A percentile compares a stretch with the other conserved stretches of the same genome.
Conservation (phyloP, 148 eudicot genomes). For the Camellia granthamiana region DNA sequence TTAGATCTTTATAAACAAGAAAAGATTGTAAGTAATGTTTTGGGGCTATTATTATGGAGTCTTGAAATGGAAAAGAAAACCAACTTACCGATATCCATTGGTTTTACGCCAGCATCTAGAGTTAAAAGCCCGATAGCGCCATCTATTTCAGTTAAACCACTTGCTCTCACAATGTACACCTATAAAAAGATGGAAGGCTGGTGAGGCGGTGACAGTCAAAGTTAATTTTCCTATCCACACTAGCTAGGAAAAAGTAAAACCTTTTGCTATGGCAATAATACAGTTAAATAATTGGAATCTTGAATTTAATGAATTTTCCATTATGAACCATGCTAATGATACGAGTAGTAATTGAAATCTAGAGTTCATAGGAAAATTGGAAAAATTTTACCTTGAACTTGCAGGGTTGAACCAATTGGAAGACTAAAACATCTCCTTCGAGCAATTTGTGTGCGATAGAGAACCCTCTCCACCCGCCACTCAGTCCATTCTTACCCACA, state of each 20-base stretch:
- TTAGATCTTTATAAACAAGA: conserved; percentile 13
- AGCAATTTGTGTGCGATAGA: conserved; percentile 38
- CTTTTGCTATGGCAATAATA: not conserved
- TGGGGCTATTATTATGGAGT: not conserved
- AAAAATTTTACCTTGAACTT: conserved; percentile 34
- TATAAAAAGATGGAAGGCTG: conserved; percentile 8
- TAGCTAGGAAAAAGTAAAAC: not conserved
- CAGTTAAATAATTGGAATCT: not conserved
- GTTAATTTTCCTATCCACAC: not conserved
- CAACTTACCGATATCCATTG: conserved; percentile 21
- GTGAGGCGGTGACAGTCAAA: not conserved
- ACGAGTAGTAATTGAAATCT: not conserved
- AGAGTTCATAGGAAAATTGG: not conserved
- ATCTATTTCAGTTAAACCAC: conserved; percentile 26
- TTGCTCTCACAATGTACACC: conserved; percentile 44
- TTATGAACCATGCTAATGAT: not conserved
- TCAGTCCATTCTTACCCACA: conserved; percentile 31
- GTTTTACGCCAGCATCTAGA: conserved; percentile 19
- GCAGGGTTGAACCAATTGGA: conserved; percentile 36
- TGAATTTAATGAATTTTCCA: not conserved
- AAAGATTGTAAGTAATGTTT: not conserved
- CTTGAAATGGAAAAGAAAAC: not conserved
- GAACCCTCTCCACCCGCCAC: conserved; percentile 55
- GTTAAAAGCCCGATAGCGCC: conserved; percentile 29
- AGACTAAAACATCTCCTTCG: conserved; percentile 42